phyloP scores from a whole-genome alignment of 257 asterid genomes.

The Salvia rosmarinus region DNA sequence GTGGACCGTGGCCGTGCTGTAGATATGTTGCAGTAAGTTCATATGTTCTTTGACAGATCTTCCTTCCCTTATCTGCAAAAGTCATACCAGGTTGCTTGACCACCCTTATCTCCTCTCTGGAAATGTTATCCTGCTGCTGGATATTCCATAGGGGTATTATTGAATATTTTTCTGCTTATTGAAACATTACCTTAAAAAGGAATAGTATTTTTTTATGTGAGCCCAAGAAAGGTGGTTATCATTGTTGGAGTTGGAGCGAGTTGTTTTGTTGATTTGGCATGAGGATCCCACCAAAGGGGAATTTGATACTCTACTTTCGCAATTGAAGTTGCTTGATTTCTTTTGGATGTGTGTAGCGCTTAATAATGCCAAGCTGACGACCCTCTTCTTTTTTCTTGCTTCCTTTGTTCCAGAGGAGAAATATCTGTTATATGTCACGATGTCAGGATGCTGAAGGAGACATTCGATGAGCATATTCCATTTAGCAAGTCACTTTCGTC shows the following conservation, averaged over 20 bases:
- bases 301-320: background rate
- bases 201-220: background rate
- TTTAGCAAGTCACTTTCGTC: slow-evolving; percentile 66
- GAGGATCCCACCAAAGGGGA: background rate
- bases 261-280: background rate
- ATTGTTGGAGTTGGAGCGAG: background rate
- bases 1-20: slow-evolving; percentile 75
- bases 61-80: slow-evolving; percentile 6
- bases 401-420: slow-evolving; percentile 69
- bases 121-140: slow-evolving; percentile 4
- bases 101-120: background rate
- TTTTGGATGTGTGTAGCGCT: background rate
- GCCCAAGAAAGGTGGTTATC: background rate
- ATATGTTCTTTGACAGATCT: slow-evolving; percentile 10
- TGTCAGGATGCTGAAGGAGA: slow-evolving; percentile 66
- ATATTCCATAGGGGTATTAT: background rate
- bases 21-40: slow-evolving; percentile 80
- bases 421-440: slow-evolving; percentile 81
- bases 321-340: background rate
- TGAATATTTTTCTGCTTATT: background rate
- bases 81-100: background rate
- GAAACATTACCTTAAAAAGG: background rate
- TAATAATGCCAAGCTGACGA: background rate
- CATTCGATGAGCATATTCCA: slow-evolving; percentile 64
- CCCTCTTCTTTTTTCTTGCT: background rate